Conservation (phyloP, 805 yeast genomes). For the Pichia exigua region DNA sequence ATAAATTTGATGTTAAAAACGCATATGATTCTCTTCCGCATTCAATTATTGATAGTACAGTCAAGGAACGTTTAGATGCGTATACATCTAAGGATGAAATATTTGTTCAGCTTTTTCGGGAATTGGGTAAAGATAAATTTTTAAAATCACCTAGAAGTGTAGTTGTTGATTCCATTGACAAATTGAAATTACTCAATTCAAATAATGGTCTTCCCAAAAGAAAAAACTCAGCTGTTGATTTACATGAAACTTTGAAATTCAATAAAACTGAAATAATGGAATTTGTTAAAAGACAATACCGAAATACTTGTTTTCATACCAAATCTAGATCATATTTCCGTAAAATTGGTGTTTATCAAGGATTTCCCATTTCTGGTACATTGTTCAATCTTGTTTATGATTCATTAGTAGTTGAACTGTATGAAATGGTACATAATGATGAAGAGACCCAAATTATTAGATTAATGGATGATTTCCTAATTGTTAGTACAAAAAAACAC, state of each 20-base stretch:
- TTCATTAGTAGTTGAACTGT: slow-evolving; percentile 38
- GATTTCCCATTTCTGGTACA: slow-evolving; percentile 66
- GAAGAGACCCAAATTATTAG: slow-evolving; percentile 35
- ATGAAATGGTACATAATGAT: neutral
- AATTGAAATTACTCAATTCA: slow-evolving; percentile 20
- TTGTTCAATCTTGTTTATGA: slow-evolving; percentile 72
- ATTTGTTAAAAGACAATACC: slow-evolving; percentile 44
- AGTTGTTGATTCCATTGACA: slow-evolving; percentile 9
- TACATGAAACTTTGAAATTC: slow-evolving; percentile 21
- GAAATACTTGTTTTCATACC: slow-evolving; percentile 38
- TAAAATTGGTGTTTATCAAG: slow-evolving; percentile 74
- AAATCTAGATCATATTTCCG: slow-evolving; percentile 34
- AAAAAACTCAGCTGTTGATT: slow-evolving; percentile 6
- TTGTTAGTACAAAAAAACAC: slow-evolving; percentile 42
- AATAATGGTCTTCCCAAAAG: slow-evolving; percentile 16
- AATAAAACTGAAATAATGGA: slow-evolving; percentile 37
- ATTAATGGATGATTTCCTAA: slow-evolving; percentile 78
- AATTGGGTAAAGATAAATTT: slow-evolving; percentile 1
- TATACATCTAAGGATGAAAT: slow-evolving; percentile 12
- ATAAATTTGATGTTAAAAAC: slow-evolving; percentile 68
- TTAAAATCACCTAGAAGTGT: neutral
- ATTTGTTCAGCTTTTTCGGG: slow-evolving; percentile 8
- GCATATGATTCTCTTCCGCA: slow-evolving; percentile 73
- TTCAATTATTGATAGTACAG: slow-evolving; percentile 18
- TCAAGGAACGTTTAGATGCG: slow-evolving; percentile 15